phyloP scores from a whole-genome alignment of 2,329 filamentous ascomycete species.

The Aspergillus latus region DNA sequence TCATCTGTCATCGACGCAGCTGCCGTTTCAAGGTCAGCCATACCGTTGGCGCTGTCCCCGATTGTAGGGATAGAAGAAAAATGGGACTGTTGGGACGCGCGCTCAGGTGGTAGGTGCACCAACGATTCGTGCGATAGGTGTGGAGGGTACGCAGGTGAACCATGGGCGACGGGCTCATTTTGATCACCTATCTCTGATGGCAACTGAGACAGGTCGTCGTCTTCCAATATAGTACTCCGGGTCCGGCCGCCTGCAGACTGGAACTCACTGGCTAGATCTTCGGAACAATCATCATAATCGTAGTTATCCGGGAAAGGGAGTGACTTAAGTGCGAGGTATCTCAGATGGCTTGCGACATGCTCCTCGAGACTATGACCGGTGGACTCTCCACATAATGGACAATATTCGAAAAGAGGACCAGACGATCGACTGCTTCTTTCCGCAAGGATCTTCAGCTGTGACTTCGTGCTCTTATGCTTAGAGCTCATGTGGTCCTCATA shows the following conservation, averaged over 20 bases:
- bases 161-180: background rate
- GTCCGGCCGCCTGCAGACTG: background rate
- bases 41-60: too few species aligned
- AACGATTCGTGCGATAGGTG: too few species aligned
- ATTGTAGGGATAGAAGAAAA: too few species aligned
- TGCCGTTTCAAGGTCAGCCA: too few species aligned
- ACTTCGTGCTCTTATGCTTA: constrained; percentile 4
- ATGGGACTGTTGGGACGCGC: too few species aligned
- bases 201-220: background rate
- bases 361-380: background rate
- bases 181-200: background rate
- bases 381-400: constrained; percentile 1
- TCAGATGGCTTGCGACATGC: constrained; percentile 6
- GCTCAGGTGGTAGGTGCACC: too few species aligned
- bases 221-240: background rate
- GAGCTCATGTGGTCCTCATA: constrained; percentile 6
- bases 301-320: constrained; percentile 1
- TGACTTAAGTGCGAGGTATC: constrained; percentile 7
- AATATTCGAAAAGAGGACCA: constrained; percentile 6
- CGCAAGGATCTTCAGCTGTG: background rate
- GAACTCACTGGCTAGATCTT: background rate
- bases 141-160: too few species aligned
- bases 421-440: constrained; percentile 1
- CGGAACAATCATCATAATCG: background rate
- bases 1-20: too few species aligned